Evolutionary conservation across 495 filamentous ascomycete genomes (phyloP), one percentile per base, ranked within the genome.

Genomic region (Rusavskia elegans): DNA sequence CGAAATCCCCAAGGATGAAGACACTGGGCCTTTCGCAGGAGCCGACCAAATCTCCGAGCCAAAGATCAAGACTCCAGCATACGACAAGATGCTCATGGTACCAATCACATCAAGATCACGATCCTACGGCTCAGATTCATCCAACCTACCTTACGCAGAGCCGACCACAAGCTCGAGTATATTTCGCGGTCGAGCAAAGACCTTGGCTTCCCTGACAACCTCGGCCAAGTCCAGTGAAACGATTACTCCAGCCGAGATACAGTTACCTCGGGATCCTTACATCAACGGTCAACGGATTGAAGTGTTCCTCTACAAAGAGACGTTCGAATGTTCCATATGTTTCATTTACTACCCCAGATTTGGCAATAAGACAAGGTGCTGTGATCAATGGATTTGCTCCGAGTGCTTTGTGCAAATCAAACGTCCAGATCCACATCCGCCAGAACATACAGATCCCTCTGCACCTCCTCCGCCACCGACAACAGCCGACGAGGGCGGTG

Each of bases 391-490:
- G 6, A 97, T 98, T 52, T 98, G 92, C 70, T 97, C 92, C 45
- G 92, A 98, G 69, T 98, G 92, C 64, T 98, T 98, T 59, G 93
- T 98, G 9, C 92, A 98, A 63, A 98, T 98, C 63, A 98, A 95
- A 70, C 79, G 92, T 23, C 87, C 90, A 9, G 92, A 98, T 59
- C 92, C 92, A 14, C 92, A 98, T 68, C 83, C 87, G 40, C 92
- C 92, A 11, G 92, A 98, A 64, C 87, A 94, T 52, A 75, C 76
- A 6, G 76, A 80, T 42, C 63, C 76, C 8, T 57, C 66, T 56
- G 45, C 69, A 60, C 52, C 68, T 54, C 48, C 69, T 20, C 44
- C 50, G 19, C 39, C 53, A 19, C 44, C 30, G 39, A 64, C 64
- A 27, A 55, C 63, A 23, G 40, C 68, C 16, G 68, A 68, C 32